These are phyloP conservation scores for Epichloe bromicola DNA, from an alignment of 2,329 filamentous ascomycete genomes.

Conservation along the genomic window DNA sequence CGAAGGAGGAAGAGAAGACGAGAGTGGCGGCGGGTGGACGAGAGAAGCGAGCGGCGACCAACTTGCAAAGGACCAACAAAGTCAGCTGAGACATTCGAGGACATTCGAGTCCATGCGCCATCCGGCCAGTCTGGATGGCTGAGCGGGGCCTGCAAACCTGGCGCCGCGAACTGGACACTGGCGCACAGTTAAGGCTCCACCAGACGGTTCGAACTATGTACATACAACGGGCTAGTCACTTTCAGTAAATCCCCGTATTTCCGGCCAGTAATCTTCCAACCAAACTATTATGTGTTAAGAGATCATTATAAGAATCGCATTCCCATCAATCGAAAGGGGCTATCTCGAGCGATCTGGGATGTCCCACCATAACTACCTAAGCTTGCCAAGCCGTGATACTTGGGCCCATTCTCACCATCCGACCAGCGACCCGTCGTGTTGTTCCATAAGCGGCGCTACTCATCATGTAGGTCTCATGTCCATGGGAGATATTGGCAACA, in stretches of 20 bases:
- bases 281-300: too few species aligned
- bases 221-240: too few species aligned
- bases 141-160: not conserved
- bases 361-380: too few species aligned
- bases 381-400: too few species aligned
- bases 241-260: too few species aligned
- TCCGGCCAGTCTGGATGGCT: not conserved
- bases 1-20: not conserved
- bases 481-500: not conserved
- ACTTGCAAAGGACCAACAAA: not conserved
- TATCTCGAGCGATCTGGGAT: too few species aligned
- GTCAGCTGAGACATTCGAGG: not conserved
- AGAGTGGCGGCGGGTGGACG: not conserved
- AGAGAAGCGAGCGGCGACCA: slow-evolving; percentile 1
- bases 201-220: not conserved
- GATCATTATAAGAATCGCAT: too few species aligned
- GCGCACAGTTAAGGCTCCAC: not conserved
- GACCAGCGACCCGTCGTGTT: not conserved
- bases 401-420: not conserved
- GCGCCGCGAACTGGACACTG: too few species aligned
- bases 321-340: too few species aligned
- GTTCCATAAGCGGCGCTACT: not conserved
- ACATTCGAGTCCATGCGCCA: not conserved
- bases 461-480: not conserved
- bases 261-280: too few species aligned